These are phyloP conservation scores for Dichomitus squalens DNA, from an alignment of 1,284 basidiomycete genomes.

Conservation along the genomic window DNA sequence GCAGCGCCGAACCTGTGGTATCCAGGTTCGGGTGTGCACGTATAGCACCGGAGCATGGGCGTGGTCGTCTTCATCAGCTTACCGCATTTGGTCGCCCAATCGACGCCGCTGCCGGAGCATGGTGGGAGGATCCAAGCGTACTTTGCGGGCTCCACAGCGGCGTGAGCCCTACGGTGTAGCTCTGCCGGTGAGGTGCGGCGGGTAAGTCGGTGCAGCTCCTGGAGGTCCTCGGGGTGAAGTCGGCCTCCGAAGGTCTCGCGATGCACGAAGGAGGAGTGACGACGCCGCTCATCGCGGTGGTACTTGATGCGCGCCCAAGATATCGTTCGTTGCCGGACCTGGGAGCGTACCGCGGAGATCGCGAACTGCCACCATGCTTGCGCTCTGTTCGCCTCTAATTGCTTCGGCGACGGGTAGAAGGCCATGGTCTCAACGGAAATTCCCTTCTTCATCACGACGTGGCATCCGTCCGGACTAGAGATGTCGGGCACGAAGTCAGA, in stretches of 20 bases:
- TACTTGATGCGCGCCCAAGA: constrained; percentile 7
- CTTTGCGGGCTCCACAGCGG: constrained; percentile 9
- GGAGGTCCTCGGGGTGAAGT: constrained; percentile 5
- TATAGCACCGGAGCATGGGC: constrained; percentile 12
- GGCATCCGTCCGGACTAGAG: background rate
- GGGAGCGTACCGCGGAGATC: constrained; percentile 14
- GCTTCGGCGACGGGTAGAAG: constrained; percentile 23
- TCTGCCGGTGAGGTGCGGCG: constrained; percentile 6
- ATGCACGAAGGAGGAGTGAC: constrained; percentile 18
- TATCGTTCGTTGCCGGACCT: constrained; percentile 14
- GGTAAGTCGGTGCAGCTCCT: constrained; percentile 4
- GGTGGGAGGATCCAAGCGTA: constrained; percentile 10
- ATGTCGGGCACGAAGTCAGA: background rate
- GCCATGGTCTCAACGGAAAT: constrained; percentile 16
- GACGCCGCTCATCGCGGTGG: constrained; percentile 9
- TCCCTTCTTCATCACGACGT: constrained; percentile 19
- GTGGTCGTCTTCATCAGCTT: constrained; percentile 2
- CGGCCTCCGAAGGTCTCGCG: background rate
- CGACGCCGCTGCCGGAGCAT: constrained; percentile 7
- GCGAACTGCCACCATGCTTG: constrained; percentile 31
- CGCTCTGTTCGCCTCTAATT: constrained; percentile 17
- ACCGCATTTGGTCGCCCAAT: background rate
- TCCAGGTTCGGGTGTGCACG: background rate
- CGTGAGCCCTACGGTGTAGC: constrained; percentile 3
- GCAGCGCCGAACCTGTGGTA: background rate